phyloP scores from a whole-genome alignment of 805 yeast species.

The Kazachstania kunashirensis region DNA sequence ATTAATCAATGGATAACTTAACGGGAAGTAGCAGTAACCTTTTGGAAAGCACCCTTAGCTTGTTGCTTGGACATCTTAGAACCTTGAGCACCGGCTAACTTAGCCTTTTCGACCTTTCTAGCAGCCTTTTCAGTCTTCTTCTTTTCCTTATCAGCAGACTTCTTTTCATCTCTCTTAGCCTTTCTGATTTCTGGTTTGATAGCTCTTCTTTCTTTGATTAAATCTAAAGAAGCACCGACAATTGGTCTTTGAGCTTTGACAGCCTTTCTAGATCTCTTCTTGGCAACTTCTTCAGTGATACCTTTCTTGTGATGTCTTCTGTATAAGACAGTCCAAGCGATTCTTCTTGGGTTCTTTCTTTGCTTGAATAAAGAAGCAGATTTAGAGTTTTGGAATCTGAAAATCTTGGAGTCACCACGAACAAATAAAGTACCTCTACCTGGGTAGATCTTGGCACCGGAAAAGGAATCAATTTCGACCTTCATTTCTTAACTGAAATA shows the following conservation, averaged over 20 bases:
- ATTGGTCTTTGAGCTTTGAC: conserved; percentile 98
- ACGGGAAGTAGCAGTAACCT: conserved; percentile 95
- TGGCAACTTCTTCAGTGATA: conserved; percentile 94
- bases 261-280: conserved; percentile 95
- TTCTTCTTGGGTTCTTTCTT: conserved; percentile 99
- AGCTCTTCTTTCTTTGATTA: conserved; percentile 95
- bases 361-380: conserved; percentile 96
- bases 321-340: conserved; percentile 98
- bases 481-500: conserved; percentile 47
- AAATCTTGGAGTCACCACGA: conserved; percentile 99
- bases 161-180: conserved; percentile 91
- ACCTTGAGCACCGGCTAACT: conserved; percentile 66
- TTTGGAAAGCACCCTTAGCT: conserved; percentile 96
- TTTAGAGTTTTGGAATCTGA: conserved; percentile 98
- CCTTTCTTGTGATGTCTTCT: conserved; percentile 99
- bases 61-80: conserved; percentile 85
- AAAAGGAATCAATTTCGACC: conserved; percentile 99
- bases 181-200: conserved; percentile 95
- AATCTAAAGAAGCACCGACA: conserved; percentile 98
- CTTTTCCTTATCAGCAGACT: conserved; percentile 73
- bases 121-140: conserved; percentile 87
- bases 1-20: conserved; percentile 34
- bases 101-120: conserved; percentile 91
- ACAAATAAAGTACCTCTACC: conserved; percentile 99
- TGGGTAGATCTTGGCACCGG: conserved; percentile 99